Conservation (phyloP, 257 asterid species). For the Mentha longifolia region DNA sequence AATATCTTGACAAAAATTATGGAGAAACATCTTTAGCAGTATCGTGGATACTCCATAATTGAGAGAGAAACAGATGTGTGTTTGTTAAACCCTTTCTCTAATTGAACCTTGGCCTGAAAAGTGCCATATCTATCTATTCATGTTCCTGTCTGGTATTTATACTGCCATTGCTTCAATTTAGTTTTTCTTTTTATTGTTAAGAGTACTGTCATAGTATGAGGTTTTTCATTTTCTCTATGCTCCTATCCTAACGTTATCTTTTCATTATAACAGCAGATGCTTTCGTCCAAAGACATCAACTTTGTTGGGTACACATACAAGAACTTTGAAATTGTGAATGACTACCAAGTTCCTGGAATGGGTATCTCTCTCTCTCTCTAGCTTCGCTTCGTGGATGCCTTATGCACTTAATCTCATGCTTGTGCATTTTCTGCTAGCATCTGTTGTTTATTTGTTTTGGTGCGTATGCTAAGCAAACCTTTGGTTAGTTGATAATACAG, state of each 20-base stretch:
- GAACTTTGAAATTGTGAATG: slow-evolving; percentile 95
- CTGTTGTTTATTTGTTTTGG: background rate
- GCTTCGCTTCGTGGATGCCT: background rate
- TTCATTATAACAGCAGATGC: slow-evolving; percentile 63
- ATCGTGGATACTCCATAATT: background rate
- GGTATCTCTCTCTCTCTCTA: slow-evolving; percentile 50
- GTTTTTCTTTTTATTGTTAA: background rate
- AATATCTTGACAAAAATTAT: background rate
- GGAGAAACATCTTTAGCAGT: background rate
- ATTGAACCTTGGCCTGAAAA: background rate
- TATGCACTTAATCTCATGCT: background rate
- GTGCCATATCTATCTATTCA: slow-evolving; percentile 5
- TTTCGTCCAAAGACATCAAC: slow-evolving; percentile 92
- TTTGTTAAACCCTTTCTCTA: background rate
- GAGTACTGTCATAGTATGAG: slow-evolving; percentile 3
- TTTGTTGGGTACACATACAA: slow-evolving; percentile 98
- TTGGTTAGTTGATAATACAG: background rate
- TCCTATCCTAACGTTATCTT: slow-evolving; percentile 31
- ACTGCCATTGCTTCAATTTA: background rate
- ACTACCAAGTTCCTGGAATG: slow-evolving; percentile 96
- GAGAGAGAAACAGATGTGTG: background rate
- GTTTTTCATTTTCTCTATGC: background rate
- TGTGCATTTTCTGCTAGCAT: background rate
- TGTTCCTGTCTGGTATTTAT: slow-evolving; percentile 15
- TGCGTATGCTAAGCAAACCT: slow-evolving; percentile 12